Evolutionary conservation across 164 flowering plant species (phyloP).

Genomic region (Dillenia suffruticosa): DNA sequence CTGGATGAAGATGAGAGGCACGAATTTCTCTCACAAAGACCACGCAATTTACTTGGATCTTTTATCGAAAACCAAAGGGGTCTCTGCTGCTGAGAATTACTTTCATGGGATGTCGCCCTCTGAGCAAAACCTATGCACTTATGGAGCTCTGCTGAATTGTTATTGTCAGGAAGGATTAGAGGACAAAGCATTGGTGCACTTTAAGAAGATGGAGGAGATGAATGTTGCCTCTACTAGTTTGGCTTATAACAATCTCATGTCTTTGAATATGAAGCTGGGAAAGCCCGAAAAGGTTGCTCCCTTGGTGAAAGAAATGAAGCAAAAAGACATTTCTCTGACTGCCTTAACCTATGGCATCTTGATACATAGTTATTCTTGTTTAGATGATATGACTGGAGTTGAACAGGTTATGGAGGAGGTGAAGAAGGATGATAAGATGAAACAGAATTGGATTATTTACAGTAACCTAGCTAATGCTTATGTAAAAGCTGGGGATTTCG

Average conservation of each 20-base stretch:
- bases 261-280: constrained; percentile 38
- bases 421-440: constrained; percentile 11
- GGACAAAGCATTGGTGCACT: constrained; percentile 53
- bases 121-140: constrained; percentile 33
- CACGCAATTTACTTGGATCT: constrained; percentile 56
- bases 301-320: constrained; percentile 56
- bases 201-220: constrained; percentile 49
- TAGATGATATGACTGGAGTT: constrained; percentile 46
- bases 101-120: constrained; percentile 32
- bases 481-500: constrained; percentile 37
- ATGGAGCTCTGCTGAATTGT: constrained; percentile 66
- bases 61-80: constrained; percentile 48
- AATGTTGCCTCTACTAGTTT: constrained; percentile 23
- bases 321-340: constrained; percentile 21
- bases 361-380: constrained; percentile 48
- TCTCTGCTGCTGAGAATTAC: constrained; percentile 57
- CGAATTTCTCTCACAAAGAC: constrained; percentile 28
- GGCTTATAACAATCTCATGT: constrained; percentile 52
- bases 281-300: constrained; percentile 56
- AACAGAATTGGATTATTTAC: constrained; percentile 47
- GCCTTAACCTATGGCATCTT: constrained; percentile 34
- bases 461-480: constrained; percentile 57
- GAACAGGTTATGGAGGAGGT: constrained; percentile 55
- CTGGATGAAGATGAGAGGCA: constrained; percentile 65
- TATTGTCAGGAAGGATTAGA: constrained; percentile 44